Conservation (phyloP, 2,329 filamentous ascomycete genomes). For the Aspergillus proliferans region DNA sequence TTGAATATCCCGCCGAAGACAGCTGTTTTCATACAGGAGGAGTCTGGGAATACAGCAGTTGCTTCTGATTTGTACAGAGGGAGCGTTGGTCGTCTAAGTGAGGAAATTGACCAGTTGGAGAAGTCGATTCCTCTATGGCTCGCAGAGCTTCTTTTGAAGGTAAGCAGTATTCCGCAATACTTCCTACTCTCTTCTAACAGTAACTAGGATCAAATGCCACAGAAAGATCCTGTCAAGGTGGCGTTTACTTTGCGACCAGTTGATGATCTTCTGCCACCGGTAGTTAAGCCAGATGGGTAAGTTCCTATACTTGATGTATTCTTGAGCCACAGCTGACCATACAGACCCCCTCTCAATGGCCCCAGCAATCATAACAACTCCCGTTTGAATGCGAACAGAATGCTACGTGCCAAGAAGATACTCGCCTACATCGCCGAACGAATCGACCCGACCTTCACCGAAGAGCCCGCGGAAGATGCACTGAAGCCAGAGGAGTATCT, state of each 20-base stretch:
- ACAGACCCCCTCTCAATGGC: slow-evolving; percentile 18
- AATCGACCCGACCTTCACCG: slow-evolving; percentile 64
- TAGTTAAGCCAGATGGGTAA: slow-evolving; percentile 65
- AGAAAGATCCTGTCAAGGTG: slow-evolving; percentile 94
- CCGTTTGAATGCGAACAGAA: slow-evolving; percentile 89
- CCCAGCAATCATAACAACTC: slow-evolving; percentile 57
- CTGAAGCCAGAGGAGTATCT: slow-evolving; percentile 86
- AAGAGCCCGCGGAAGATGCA: slow-evolving; percentile 52
- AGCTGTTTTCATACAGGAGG: slow-evolving; percentile 60
- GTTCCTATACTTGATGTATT: slow-evolving; percentile 11
- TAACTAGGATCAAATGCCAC: slow-evolving; percentile 64
- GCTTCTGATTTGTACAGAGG: slow-evolving; percentile 85
- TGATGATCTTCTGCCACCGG: slow-evolving; percentile 65
- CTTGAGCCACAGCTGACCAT: slow-evolving; percentile 1
- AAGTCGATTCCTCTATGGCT: slow-evolving; percentile 86
- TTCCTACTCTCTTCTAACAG: neutral
- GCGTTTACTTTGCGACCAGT: slow-evolving; percentile 84
- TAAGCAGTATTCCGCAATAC: slow-evolving; percentile 28
- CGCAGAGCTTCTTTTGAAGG: slow-evolving; percentile 72
- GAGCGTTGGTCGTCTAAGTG: slow-evolving; percentile 69
- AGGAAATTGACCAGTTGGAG: slow-evolving; percentile 76
- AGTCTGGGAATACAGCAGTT: slow-evolving; percentile 56
- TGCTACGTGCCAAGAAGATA: slow-evolving; percentile 94
- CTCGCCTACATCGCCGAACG: slow-evolving; percentile 85
- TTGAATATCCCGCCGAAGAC: slow-evolving; percentile 45